These are phyloP conservation scores for Geotrichum carabidarum DNA, from an alignment of 1,139 yeast genomes.

Conservation along the genomic window DNA sequence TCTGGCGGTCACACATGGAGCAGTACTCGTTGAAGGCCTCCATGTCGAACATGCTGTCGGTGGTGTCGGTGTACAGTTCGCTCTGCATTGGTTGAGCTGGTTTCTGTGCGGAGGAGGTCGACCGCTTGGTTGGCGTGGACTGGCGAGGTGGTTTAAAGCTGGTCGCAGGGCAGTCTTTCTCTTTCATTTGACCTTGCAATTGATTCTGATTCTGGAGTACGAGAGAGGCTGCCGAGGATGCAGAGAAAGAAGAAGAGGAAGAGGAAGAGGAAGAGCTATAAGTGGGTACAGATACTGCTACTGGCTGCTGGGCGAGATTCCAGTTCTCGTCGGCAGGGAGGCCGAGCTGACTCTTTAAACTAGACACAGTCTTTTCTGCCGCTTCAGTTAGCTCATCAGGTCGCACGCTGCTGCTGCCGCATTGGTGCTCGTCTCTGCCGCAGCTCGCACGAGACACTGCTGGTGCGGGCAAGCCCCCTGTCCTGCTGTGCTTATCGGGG, in stretches of 20 bases:
- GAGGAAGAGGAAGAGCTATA: neutral
- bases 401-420: too few relatives aligned
- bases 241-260: neutral
- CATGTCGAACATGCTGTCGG: constrained; percentile 1
- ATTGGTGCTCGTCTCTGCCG: too few relatives aligned
- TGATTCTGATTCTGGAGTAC: too few relatives aligned
- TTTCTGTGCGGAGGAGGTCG: neutral
- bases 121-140: neutral
- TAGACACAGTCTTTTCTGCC: too few relatives aligned
- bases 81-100: neutral
- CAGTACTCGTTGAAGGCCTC: constrained; percentile 7
- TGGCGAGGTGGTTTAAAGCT: neutral
- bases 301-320: too few relatives aligned
- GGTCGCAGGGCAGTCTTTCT: neutral
- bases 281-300: neutral
- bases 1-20: constrained; percentile 4
- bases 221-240: neutral
- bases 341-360: too few relatives aligned
- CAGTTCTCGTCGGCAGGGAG: too few relatives aligned
- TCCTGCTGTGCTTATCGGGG: too few relatives aligned
- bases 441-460: too few relatives aligned
- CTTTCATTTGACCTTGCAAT: neutral
- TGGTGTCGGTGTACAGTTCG: neutral
- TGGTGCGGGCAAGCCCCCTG: too few relatives aligned
- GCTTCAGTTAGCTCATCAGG: too few relatives aligned